Evolutionary conservation across 164 flowering plant genomes (phyloP), one percentile per base, ranked within the genome.

Genomic region (Sedum album): DNA sequence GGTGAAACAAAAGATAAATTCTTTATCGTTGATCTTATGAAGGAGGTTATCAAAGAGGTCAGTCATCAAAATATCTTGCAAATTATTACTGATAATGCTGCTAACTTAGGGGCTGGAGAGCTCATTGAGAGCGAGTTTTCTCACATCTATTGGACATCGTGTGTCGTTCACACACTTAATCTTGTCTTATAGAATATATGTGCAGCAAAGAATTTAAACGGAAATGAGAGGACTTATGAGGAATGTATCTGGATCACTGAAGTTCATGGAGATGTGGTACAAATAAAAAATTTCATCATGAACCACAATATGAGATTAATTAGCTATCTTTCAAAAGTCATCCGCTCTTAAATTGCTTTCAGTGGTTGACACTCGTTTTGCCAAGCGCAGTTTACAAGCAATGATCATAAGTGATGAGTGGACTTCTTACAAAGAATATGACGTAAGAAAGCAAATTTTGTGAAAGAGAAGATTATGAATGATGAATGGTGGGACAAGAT

Each of bases 151-250:
- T 60, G 28, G 63, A 20, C 63, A 25, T 9, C 63, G 3, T 76
- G 79, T 68, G 67, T 73, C 4, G 68, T 70, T 60, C 80, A 72
- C 55, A 72, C 80, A 0, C 53, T 72, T 10, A 73, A 74, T 41
- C 53, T 72, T 38, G 80, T 63, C 10, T 51, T 72, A 9, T n/a
- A 62, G 42, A 69, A 74, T 51, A 74, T 74, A 1, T 75, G 77
- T 73, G 69, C 55, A 51, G 57, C 72, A 6, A 66, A 70, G 44
- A 41, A 66, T 13, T 23, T 31, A 0, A 55, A 66, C 28, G 28
- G 6, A 8, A 69, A 64, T 73, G 55, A 7, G 13, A 3, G 4
- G 1, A 53, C 15, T 0, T 69, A 38, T 65, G 65, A 31, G 2
- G 71, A 73, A 35, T 35, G 3, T 35, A 35, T 3, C 5, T 42